Conservation (phyloP, 2,329 filamentous ascomycete species). For the Diaporthe capsici region DNA sequence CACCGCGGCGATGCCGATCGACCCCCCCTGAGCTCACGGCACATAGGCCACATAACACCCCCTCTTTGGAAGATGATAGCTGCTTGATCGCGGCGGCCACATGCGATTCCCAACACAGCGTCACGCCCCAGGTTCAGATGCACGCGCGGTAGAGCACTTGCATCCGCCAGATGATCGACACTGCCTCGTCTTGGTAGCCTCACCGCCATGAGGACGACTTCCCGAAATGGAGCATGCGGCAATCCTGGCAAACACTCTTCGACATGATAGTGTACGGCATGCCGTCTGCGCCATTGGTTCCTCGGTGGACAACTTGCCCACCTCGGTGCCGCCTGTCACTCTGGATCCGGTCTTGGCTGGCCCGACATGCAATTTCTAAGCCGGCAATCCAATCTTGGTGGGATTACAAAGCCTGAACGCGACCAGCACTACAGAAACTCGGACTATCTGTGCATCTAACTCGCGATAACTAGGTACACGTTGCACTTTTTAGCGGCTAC, state of each 20-base stretch:
- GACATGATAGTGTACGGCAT: neutral
- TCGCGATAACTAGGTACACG: conserved; percentile 1
- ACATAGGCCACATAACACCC: neutral
- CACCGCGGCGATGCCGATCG: conserved; percentile 37
- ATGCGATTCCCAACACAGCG: conserved; percentile 3
- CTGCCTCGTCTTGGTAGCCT: conserved; percentile 11
- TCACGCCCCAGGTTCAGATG: conserved; percentile 4
- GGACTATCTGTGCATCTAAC: neutral
- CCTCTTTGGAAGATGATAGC: conserved; percentile 1
- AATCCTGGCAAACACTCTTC: neutral
- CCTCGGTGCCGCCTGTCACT: conserved; percentile 1
- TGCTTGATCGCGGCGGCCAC: conserved; percentile 12
- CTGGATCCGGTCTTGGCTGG: neutral
- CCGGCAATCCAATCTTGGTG: neutral
- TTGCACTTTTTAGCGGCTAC: conserved; percentile 17
- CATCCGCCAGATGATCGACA: conserved; percentile 20
- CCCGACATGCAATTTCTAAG: conserved; percentile 36
- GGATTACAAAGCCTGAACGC: conserved; percentile 26
- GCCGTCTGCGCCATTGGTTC: neutral
- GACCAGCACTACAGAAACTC: neutral
- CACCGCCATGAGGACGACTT: conserved; percentile 22
- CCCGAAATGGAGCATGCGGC: neutral
- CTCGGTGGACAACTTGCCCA: neutral
- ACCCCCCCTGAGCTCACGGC: conserved; percentile 29
- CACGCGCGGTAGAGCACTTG: conserved; percentile 10